Conservation (phyloP, 495 filamentous ascomycete species). For the Penicillium fimorum region DNA sequence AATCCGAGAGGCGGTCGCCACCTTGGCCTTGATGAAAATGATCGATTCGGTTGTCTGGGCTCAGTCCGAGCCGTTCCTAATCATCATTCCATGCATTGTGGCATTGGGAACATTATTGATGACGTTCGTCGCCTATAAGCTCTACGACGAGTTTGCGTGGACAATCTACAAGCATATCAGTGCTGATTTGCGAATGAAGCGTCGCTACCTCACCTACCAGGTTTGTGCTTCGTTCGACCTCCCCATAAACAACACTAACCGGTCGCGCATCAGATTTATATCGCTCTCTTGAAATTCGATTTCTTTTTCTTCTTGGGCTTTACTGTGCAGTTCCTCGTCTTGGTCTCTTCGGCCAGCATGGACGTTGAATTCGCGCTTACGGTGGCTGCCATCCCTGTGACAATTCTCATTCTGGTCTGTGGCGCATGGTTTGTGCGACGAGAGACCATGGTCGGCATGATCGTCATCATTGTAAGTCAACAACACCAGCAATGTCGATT, state of each 20-base stretch:
- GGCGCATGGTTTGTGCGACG: conserved; percentile 82
- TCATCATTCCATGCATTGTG: conserved; percentile 83
- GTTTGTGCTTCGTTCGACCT: conserved; percentile 45
- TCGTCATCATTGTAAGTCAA: conserved; percentile 62
- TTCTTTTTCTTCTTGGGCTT: conserved; percentile 99
- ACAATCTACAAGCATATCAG: conserved; percentile 99
- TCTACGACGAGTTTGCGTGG: conserved; percentile 99
- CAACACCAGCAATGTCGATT: not conserved
- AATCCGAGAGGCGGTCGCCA: conserved; percentile 66
- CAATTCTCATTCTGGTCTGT: conserved; percentile 78
- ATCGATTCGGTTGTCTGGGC: conserved; percentile 59
- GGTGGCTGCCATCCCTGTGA: conserved; percentile 83
- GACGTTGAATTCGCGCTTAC: conserved; percentile 82
- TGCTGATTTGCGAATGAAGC: conserved; percentile 94
- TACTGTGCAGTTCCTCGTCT: conserved; percentile 93
- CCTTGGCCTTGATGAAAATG: conserved; percentile 34
- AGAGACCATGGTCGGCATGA: conserved; percentile 78
- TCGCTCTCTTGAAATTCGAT: conserved; percentile 96
- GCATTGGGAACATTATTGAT: conserved; percentile 70
- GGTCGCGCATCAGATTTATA: conserved; percentile 72
- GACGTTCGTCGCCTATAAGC: conserved; percentile 79
- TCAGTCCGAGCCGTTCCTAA: conserved; percentile 68
- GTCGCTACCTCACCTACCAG: conserved; percentile 94
- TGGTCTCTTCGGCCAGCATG: conserved; percentile 67
- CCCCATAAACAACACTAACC: conserved; percentile 26